Conservation (phyloP, 306 rosid species). For the Ormosia semicastrata region DNA sequence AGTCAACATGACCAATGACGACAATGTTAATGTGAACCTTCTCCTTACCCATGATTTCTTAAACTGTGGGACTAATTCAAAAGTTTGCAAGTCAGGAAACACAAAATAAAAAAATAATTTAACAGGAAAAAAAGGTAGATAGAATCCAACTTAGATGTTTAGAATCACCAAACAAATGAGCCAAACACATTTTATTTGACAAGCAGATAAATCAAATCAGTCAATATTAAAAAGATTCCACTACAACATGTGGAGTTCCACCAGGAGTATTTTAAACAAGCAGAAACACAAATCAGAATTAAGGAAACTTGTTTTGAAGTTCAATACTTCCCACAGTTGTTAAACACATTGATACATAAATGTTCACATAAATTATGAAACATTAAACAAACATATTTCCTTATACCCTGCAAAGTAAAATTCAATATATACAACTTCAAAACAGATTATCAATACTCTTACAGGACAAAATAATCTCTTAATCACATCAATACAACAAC, state of each 20-base stretch:
- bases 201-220: background rate
- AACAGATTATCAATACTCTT: background rate
- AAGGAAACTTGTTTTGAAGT: background rate
- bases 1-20: constrained; percentile 36
- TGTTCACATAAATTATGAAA: too few relatives aligned
- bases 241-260: background rate
- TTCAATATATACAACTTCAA: too few relatives aligned
- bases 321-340: background rate
- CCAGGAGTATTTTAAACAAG: background rate
- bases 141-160: background rate
- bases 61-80: background rate
- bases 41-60: constrained; percentile 28
- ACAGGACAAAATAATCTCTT: background rate
- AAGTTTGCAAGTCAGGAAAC: background rate
- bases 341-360: too few relatives aligned
- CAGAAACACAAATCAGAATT: background rate
- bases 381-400: too few relatives aligned
- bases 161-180: background rate
- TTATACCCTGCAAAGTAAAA: background rate
- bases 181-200: background rate
- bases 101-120: background rate
- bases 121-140: background rate
- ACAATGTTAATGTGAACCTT: constrained; percentile 35
- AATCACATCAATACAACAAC: background rate
- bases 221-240: background rate